Conservation (phyloP, 371 early-diverging fungal genomes). For the Mortierella sp. region DNA sequence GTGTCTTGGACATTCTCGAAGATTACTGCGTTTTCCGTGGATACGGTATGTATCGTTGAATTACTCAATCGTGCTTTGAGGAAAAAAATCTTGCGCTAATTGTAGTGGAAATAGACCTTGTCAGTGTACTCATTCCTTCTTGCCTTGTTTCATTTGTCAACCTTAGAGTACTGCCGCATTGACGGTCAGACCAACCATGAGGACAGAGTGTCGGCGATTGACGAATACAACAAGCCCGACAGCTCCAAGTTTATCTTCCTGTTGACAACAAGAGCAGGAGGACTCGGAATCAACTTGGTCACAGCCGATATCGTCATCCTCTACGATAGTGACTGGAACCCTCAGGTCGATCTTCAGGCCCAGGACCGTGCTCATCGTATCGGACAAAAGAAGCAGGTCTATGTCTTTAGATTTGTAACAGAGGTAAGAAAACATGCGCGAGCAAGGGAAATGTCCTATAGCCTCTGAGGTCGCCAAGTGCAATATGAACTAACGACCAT, state of each 20-base stretch:
- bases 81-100: not conserved
- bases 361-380: conserved; percentile 99
- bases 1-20: conserved; percentile 98
- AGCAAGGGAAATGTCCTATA: not conserved
- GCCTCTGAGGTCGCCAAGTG: not conserved
- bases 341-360: conserved; percentile 97
- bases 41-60: conserved; percentile 67
- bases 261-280: conserved; percentile 98
- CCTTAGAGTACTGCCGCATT: conserved; percentile 94
- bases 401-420: conserved; percentile 98
- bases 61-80: not conserved
- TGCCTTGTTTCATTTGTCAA: conserved; percentile 3
- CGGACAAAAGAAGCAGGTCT: conserved; percentile 99
- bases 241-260: conserved; percentile 97
- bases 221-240: conserved; percentile 94
- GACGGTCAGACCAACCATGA: conserved; percentile 98
- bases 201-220: conserved; percentile 94
- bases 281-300: conserved; percentile 98
- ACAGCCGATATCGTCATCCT: conserved; percentile 98
- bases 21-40: conserved; percentile 97
- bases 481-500: not conserved
- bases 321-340: conserved; percentile 99
- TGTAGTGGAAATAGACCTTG: not conserved
- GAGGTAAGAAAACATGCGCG: conserved; percentile 65
- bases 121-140: not conserved